These are phyloP conservation scores for Trichophyton simii DNA, from an alignment of 2,329 filamentous ascomycete species.

Conservation along the genomic window DNA sequence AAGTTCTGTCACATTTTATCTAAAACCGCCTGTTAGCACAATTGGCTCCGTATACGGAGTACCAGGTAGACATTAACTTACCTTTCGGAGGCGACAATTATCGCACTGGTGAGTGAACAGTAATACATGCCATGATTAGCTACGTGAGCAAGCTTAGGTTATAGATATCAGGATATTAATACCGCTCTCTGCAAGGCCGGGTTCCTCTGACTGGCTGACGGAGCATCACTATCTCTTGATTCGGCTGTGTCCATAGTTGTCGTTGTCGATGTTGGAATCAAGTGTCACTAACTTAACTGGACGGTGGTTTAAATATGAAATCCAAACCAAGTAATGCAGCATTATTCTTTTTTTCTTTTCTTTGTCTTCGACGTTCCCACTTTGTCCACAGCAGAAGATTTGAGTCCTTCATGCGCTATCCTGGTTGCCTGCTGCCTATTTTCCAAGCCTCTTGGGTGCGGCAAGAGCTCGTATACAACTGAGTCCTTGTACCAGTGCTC, in stretches of 20 bases:
- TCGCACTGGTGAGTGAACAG: slow-evolving; percentile 10
- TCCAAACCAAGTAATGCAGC: not conserved
- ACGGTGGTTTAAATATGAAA: not conserved
- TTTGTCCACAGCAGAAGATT: not conserved
- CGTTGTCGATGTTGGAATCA: not conserved
- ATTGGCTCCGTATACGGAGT: not conserved
- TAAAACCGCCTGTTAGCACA: slow-evolving; percentile 4
- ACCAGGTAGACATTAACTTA: not conserved
- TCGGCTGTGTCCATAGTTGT: slow-evolving; percentile 1
- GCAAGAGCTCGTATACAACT: not conserved
- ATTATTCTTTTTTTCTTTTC: not conserved
- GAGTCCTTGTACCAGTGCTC: too few relatives aligned
- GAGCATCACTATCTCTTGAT: not conserved
- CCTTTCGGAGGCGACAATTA: slow-evolving; percentile 14
- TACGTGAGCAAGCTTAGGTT: not conserved
- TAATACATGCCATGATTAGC: not conserved
- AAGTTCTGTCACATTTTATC: slow-evolving; percentile 15
- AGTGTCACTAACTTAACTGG: not conserved
- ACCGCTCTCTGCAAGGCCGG: slow-evolving; percentile 1
- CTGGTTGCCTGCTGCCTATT: not conserved
- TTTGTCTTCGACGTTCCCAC: not conserved
- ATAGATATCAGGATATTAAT: not conserved
- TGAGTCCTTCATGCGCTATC: not conserved
- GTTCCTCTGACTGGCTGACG: not conserved
- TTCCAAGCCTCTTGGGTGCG: not conserved